Evolutionary conservation across 208 protist genomes (phyloP).

Genomic region (Leishmania turanica): DNA sequence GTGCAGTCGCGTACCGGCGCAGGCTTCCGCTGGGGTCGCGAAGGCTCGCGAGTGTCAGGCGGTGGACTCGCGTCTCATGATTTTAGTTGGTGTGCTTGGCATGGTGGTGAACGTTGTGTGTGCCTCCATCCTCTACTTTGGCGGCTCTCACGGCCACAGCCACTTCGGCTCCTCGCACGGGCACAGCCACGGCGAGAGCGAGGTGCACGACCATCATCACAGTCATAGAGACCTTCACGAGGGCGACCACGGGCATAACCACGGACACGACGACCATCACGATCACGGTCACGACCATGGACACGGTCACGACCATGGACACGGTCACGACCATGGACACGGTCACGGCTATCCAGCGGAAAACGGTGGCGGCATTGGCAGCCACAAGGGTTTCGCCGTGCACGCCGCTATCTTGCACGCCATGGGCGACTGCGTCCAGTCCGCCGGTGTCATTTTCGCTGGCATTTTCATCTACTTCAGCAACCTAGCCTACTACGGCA

Average conservation of each 20-base stretch:
- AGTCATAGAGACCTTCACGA: constrained; percentile 44
- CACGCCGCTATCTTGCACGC: constrained; percentile 89
- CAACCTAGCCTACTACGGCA: constrained; percentile 51
- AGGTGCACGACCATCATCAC: constrained; percentile 7
- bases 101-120: constrained; percentile 89
- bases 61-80: constrained; percentile 76
- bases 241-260: constrained; percentile 42
- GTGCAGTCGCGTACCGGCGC: constrained; percentile 56
- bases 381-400: constrained; percentile 55
- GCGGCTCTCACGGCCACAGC: constrained; percentile 79
- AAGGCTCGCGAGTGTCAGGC: constrained; percentile 39
- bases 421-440: constrained; percentile 91
- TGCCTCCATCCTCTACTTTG: constrained; percentile 84
- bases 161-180: constrained; percentile 61
- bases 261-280: constrained; percentile 20
- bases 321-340: constrained; percentile 53
- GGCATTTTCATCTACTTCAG: constrained; percentile 79
- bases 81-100: constrained; percentile 80
- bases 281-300: constrained; percentile 46
- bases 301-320: constrained; percentile 36
- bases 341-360: constrained; percentile 20
- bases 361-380: constrained; percentile 14
- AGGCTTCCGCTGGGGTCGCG: constrained; percentile 7
- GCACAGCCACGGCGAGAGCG: constrained; percentile 44
- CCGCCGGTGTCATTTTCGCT: constrained; percentile 86